Evolutionary conservation across 2,329 filamentous ascomycete species (phyloP).

Genomic region (Calonectria pteridis): DNA sequence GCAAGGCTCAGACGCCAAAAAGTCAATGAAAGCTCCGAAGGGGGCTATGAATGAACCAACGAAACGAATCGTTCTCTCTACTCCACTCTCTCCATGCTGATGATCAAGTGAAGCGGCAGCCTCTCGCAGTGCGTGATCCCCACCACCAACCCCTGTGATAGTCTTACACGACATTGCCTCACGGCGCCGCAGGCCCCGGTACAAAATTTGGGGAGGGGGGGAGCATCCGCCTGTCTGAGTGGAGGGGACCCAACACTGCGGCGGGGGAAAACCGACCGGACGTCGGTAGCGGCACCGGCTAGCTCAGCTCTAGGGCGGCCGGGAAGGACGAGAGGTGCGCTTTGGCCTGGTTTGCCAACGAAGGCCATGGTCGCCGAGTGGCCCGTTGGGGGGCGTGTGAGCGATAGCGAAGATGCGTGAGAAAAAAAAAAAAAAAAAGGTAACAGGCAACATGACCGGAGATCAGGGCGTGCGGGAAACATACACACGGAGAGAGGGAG

Average conservation of each 20-base stretch:
- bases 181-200: conserved; percentile 5
- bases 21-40: conserved; percentile 22
- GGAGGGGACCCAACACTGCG: conserved; percentile 27
- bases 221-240: conserved; percentile 1
- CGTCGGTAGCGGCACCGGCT: conserved; percentile 37
- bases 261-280: conserved; percentile 25
- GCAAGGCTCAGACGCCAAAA: conserved; percentile 15
- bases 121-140: neutral
- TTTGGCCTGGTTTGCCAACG: conserved; percentile 25
- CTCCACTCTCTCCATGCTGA: conserved; percentile 13
- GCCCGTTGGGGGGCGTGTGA: conserved; percentile 10
- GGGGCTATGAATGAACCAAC: conserved; percentile 26
- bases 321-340: conserved; percentile 21
- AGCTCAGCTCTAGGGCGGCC: conserved; percentile 35
- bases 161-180: conserved; percentile 20
- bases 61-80: conserved; percentile 1
- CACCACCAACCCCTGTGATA: conserved; percentile 1
- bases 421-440: neutral
- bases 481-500: neutral
- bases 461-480: neutral
- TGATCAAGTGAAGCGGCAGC: neutral
- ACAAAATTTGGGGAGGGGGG: conserved; percentile 13
- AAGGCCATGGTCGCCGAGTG: neutral
- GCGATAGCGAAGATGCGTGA: neutral
- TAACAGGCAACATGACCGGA: neutral